A percentile compares a stretch with the other conserved stretches of the same genome.
phyloP scores from a whole-genome alignment of 139 green algal genomes.

The Coelastrella sp. region DNA sequence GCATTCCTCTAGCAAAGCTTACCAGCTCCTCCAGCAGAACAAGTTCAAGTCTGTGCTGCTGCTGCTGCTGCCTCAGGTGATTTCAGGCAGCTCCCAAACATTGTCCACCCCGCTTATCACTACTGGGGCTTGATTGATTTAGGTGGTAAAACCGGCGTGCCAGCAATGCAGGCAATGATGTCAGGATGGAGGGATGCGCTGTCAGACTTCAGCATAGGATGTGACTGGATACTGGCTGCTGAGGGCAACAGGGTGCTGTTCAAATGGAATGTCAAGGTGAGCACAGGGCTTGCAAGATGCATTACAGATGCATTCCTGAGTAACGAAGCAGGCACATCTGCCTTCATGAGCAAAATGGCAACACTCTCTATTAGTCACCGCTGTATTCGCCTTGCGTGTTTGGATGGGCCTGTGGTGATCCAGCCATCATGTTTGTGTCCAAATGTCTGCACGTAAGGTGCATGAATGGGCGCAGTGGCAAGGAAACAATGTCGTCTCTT shows the following conservation, averaged over 20 bases:
- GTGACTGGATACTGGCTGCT: slow-evolving; percentile 22
- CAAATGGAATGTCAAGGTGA: slow-evolving; percentile 26
- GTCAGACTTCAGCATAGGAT: background rate
- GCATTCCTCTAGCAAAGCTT: too few relatives aligned
- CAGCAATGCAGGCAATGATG: slow-evolving; percentile 35
- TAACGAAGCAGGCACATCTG: too few relatives aligned
- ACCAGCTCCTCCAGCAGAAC: too few relatives aligned
- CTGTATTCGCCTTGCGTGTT: too few relatives aligned
- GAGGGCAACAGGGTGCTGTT: slow-evolving; percentile 30
- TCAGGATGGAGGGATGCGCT: slow-evolving; percentile 30
- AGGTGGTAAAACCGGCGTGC: background rate
- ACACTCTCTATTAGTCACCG: too few relatives aligned
- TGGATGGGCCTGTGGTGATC: too few relatives aligned
- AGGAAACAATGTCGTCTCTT: too few relatives aligned
- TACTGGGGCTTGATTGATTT: slow-evolving; percentile 32
- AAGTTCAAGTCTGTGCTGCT: background rate
- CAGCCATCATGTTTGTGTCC: too few relatives aligned
- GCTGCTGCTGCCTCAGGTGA: background rate
- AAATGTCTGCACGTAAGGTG: too few relatives aligned
- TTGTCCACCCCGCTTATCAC: slow-evolving; percentile 21
- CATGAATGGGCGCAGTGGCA: too few relatives aligned
- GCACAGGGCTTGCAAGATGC: background rate
- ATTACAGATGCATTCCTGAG: too few relatives aligned
- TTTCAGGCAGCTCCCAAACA: background rate
- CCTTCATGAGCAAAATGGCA: too few relatives aligned